Conservation (phyloP, 2,329 filamentous ascomycete genomes). For the Zarea fungicola region DNA sequence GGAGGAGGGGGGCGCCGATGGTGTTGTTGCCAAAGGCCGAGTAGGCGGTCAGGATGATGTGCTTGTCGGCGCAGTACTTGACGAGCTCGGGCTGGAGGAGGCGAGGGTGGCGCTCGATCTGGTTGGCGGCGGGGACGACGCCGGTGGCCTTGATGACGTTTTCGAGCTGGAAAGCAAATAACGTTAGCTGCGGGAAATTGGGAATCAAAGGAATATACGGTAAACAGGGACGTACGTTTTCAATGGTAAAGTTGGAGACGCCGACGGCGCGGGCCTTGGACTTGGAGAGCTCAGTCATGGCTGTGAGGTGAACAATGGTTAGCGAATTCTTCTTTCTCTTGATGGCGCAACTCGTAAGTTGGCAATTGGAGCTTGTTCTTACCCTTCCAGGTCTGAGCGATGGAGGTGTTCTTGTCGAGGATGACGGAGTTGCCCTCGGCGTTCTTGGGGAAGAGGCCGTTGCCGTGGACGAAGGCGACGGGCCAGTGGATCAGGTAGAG, state of each 20-base stretch:
- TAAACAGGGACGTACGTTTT: constrained; percentile 30
- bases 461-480: constrained; percentile 36
- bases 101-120: constrained; percentile 64
- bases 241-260: constrained; percentile 68
- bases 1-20: constrained; percentile 43
- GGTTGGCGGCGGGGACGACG: constrained; percentile 58
- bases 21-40: constrained; percentile 49
- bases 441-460: constrained; percentile 41
- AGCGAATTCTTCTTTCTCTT: not conserved
- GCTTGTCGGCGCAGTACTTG: constrained; percentile 55
- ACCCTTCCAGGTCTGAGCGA: constrained; percentile 42
- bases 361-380: not conserved
- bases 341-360: not conserved
- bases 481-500: constrained; percentile 63
- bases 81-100: constrained; percentile 52
- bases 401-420: constrained; percentile 38
- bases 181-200: not conserved
- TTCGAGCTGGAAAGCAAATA: constrained; percentile 43
- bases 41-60: constrained; percentile 63
- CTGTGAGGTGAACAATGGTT: constrained; percentile 18
- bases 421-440: constrained; percentile 29
- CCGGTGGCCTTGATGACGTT: constrained; percentile 52
- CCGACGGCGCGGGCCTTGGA: constrained; percentile 62
- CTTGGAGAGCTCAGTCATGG: constrained; percentile 52
- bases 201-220: not conserved